Evolutionary conservation across 1,139 yeast genomes (phyloP).

Genomic region (Yamadazyma siamensis): DNA sequence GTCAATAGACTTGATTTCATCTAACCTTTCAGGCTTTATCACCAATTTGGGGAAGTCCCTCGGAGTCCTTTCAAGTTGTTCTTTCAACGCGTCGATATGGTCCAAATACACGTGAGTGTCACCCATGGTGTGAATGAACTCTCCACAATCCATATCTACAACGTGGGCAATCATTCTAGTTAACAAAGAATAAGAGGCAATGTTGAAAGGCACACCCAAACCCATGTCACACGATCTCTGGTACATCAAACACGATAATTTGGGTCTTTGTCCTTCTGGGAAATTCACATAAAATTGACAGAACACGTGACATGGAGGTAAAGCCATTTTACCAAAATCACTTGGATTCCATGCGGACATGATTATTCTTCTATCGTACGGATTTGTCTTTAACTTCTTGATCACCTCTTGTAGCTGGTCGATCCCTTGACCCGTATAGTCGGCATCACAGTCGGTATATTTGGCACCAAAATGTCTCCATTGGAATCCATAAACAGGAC

Average conservation of each 20-base stretch:
- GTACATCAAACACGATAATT: conserved; percentile 80
- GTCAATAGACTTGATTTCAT: conserved; percentile 63
- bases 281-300: conserved; percentile 91
- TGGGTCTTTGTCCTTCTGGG: conserved; percentile 58
- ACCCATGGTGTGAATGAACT: conserved; percentile 91
- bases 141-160: conserved; percentile 92
- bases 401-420: conserved; percentile 87
- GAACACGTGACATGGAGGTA: conserved; percentile 97
- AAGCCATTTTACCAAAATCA: conserved; percentile 88
- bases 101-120: conserved; percentile 94
- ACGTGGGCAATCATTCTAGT: conserved; percentile 95
- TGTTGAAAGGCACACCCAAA: conserved; percentile 95
- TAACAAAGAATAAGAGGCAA: conserved; percentile 90
- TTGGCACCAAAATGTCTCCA: conserved; percentile 99
- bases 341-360: conserved; percentile 99
- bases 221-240: conserved; percentile 99
- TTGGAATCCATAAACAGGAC: conserved; percentile 98
- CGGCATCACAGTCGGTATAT: conserved; percentile 79
- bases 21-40: conserved; percentile 54
- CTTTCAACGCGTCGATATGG: conserved; percentile 85
- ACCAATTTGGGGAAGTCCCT: conserved; percentile 72
- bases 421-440: conserved; percentile 82
- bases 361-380: conserved; percentile 91
- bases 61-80: conserved; percentile 74
- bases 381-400: conserved; percentile 75